Conservation (phyloP, 139 green algal genomes). For the Limnomonas spitsbergensis region DNA sequence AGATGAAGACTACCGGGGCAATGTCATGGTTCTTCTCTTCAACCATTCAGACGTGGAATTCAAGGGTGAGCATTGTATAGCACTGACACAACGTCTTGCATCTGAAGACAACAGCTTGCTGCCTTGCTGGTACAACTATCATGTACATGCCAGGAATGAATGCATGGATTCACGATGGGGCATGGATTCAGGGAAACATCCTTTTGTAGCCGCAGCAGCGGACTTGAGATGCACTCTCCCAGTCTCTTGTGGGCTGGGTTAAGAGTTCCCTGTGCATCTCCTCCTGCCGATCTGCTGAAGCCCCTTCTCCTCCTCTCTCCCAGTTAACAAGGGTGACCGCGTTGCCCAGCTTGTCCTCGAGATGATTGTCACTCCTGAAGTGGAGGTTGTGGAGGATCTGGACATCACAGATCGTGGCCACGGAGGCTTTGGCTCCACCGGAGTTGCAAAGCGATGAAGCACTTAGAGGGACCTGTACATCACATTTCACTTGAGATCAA, state of each 20-base stretch:
- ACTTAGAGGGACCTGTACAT: not conserved
- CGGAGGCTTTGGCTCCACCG: conserved; percentile 94
- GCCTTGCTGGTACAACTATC: no score
- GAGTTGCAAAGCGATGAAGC: conserved; percentile 36
- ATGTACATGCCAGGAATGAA: no score
- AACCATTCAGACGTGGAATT: conserved; percentile 92
- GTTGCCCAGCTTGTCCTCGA: conserved; percentile 96
- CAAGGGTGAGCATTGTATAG: conserved; percentile 39
- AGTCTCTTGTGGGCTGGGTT: no score
- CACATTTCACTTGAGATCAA: not conserved
- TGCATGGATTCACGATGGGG: no score
- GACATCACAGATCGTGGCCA: conserved; percentile 83
- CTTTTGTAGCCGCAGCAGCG: no score
- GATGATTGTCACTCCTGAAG: conserved; percentile 87
- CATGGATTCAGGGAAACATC: no score
- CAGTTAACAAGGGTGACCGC: conserved; percentile 84
- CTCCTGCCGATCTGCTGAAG: no score
- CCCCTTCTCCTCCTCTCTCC: no score
- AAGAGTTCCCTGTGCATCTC: no score
- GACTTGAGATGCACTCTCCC: no score
- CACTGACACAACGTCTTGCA: not conserved
- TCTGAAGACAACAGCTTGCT: not conserved
- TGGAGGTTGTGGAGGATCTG: conserved; percentile 88
- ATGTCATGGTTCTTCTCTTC: conserved; percentile 94
- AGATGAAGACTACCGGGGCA: conserved; percentile 94